Evolutionary conservation across 2,329 filamentous ascomycete genomes (phyloP), one percentile per base, ranked within the genome.

Genomic region (Colletotrichum acutatum): DNA sequence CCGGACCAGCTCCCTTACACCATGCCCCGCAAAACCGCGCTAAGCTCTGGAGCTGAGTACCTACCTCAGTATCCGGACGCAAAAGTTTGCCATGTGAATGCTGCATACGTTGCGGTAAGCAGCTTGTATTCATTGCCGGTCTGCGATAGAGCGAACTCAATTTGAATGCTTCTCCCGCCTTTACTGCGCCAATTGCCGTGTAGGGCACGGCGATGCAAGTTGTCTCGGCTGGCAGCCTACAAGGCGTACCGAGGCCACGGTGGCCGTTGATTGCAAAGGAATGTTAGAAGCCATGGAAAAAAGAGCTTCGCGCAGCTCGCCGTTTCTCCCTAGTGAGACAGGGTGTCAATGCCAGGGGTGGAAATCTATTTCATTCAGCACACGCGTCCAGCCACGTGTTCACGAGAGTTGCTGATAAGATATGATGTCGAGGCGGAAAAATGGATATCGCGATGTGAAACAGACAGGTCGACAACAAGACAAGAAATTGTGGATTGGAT

Each of bases 351-450:
- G 14, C 11, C 49, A 52, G 32, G 46, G 28, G 42, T 54, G 53
- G 66, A 49, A 59, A 58, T 11, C 28, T 46, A n/a, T 32, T n/a
- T 46, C 59, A 64, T n/a, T 65, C 46, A 60, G 64, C 69, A 63
- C 69, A 63, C 52, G 37, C 69, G 66, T 72, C 66, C 34, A 34
- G 70, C 66, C 70, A 72, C 70, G 70, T 72, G 70, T 70, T 72
- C 56, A 37, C 26, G 26, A 22, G n/a, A 24, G 49, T 37, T 5
- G 26, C 22, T 56, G 46, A 60, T 49, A 59, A 56, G 70, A 19
- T 58, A 28, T n/a, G 14, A 57, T 46, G 42, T 64, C 22, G 7
- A 54, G 58, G n/a, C 66, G 60, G 59, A 49, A 65, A 42, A 70
- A 68, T 59, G 37, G 37, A 63, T 54, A 63, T 37, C 26, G 65